Evolutionary conservation across 768 basidiomycete species (phyloP), one percentile per base, ranked within the genome.

Genomic region (Polyporus arcularius): DNA sequence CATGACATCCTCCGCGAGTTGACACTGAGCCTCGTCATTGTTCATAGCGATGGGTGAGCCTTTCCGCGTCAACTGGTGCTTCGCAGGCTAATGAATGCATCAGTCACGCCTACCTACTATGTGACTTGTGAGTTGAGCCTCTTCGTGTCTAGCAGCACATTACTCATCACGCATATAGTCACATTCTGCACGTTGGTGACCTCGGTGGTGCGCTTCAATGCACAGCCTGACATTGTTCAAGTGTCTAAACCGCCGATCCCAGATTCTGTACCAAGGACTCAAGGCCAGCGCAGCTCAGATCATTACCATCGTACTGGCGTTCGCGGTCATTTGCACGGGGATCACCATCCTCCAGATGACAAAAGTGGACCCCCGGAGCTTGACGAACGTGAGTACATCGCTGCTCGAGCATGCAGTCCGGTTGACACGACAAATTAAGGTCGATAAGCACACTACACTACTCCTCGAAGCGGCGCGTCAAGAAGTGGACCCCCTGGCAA

Each of bases 271-370:
- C 80, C 82, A 93, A 79, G 95, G 95, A 43, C 83, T 97, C 56
- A 79, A 87, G 54, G 88, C 94, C 0, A 80, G 85, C 8, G 87
- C 82, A 0, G 76, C 85, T 0, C 83, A 90, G 65, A 93, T 98
- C 55, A 82, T 97, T 45, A 96, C 94, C 1, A 81, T 97, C 61
- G 87, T 95, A 21, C 82, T 95, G 76, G 94, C 87, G 6, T 97
- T 98, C 80, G 75, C 94, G 59, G 86, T 90, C 52, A 94, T 94
- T 49, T 92, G 90, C 68, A 76, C 92, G 14, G 95, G 96, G 10
- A 96, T 97, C 70, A 87, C 89, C 40, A 88, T 98, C 62, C 84
- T 98, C 5, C 96, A 98, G 73, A 90, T 96, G 87, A 90, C 88
- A 71, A 92, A 92, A 74, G 86, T 97, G 63, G 95, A 98, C 70